Conservation (phyloP, 495 filamentous ascomycete genomes). For the Lophium mytilinum region DNA sequence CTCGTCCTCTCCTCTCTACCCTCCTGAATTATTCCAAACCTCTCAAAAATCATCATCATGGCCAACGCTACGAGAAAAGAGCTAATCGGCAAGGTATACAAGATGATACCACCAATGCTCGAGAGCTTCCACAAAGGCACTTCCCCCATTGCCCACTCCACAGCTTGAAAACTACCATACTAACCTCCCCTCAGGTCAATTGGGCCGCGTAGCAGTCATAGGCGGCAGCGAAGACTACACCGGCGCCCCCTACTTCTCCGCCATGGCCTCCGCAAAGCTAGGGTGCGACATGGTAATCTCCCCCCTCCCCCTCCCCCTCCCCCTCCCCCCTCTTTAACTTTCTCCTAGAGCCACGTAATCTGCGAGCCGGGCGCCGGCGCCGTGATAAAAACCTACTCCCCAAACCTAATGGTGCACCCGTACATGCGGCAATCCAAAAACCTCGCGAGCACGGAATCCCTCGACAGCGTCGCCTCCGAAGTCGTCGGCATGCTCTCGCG, state of each 20-base stretch:
- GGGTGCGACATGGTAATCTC: conserved; percentile 42
- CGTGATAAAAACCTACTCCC: conserved; percentile 96
- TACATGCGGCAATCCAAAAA: conserved; percentile 71
- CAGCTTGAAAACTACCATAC: conserved; percentile 3
- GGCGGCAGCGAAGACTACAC: conserved; percentile 95
- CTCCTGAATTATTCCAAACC: too few relatives aligned
- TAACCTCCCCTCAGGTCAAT: conserved; percentile 55
- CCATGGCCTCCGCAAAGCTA: conserved; percentile 86
- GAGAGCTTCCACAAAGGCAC: conserved; percentile 95
- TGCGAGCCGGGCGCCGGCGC: conserved; percentile 76
- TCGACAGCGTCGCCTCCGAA: conserved; percentile 50
- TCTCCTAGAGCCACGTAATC: conserved; percentile 78
- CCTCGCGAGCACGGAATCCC: conserved; percentile 35
- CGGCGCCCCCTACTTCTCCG: conserved; percentile 94
- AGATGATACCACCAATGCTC: conserved; percentile 89
- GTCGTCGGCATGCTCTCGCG: conserved; percentile 76
- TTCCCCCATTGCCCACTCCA: background rate
- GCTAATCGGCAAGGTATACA: conserved; percentile 72
- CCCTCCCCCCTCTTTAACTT: background rate
- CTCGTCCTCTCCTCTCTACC: too few relatives aligned
- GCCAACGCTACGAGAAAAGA: conserved; percentile 56
- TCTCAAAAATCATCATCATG: conserved; percentile 25
- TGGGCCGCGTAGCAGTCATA: conserved; percentile 87
- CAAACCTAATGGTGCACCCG: conserved; percentile 97
- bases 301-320: background rate